Conservation (phyloP, 2,329 filamentous ascomycete species). For the Alternaria novae-zelandiae region DNA sequence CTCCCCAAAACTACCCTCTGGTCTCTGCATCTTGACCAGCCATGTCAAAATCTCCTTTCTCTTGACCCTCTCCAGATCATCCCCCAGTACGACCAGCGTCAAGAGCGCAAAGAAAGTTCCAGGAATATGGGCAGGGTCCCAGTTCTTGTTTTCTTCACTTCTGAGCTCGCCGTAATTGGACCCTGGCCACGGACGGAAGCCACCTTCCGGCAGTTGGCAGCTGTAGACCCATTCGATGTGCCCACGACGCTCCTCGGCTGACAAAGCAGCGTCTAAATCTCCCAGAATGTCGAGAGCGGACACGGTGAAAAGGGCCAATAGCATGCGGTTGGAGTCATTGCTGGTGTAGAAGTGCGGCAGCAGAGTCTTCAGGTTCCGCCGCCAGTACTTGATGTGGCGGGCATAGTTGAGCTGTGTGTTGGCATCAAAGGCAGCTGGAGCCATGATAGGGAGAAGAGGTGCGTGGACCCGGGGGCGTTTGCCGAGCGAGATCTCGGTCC, state of each 20-base stretch:
- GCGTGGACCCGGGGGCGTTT: constrained; percentile 12
- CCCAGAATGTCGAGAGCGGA: constrained; percentile 83
- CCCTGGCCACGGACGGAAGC: constrained; percentile 85
- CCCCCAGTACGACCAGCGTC: constrained; percentile 70
- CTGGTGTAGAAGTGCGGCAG: constrained; percentile 84
- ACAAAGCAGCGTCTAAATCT: constrained; percentile 63
- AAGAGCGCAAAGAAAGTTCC: constrained; percentile 89
- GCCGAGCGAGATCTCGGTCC: constrained; percentile 8
- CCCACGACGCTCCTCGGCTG: constrained; percentile 59
- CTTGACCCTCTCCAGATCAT: constrained; percentile 68
- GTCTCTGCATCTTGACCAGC: constrained; percentile 77
- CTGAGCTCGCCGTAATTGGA: constrained; percentile 61
- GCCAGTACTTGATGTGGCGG: constrained; percentile 86
- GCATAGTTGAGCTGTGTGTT: constrained; percentile 41
- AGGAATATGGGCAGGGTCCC: constrained; percentile 82
- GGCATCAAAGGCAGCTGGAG: constrained; percentile 20
- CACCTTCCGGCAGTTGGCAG: constrained; percentile 84
- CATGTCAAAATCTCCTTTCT: constrained; percentile 72
- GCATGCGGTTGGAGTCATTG: constrained; percentile 90
- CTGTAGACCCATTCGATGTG: constrained; percentile 80
- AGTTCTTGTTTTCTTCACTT: constrained; percentile 61
- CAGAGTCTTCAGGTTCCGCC: constrained; percentile 80
- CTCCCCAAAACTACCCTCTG: constrained; percentile 92
- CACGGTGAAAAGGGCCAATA: constrained; percentile 86
- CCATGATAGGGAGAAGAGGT: constrained; percentile 22